These are phyloP conservation scores for Podospora anserina DNA, from an alignment of 495 filamentous ascomycete species.

Conservation along the genomic window DNA sequence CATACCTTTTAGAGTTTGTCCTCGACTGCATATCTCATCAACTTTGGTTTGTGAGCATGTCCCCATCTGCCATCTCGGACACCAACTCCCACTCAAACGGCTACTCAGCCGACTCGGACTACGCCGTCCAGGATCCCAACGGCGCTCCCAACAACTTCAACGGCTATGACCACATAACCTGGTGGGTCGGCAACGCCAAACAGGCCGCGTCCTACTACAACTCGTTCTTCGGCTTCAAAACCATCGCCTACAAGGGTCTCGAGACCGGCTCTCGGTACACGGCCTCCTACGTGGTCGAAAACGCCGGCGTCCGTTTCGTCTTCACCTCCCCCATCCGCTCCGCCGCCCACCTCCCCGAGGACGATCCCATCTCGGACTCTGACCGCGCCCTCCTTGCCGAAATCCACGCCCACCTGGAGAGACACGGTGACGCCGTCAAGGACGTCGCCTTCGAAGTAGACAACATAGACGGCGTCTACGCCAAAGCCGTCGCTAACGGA, in stretches of 20 bases:
- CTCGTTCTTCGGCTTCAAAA: slow-evolving; percentile 76
- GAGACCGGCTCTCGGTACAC: slow-evolving; percentile 76
- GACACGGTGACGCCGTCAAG: slow-evolving; percentile 86
- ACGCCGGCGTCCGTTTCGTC: slow-evolving; percentile 75
- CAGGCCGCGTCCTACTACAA: slow-evolving; percentile 85
- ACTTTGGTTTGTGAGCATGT: slow-evolving; percentile 51
- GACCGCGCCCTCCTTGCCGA: slow-evolving; percentile 60
- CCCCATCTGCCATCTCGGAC: slow-evolving; percentile 66
- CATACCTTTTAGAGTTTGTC: not conserved
- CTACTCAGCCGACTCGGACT: slow-evolving; percentile 42
- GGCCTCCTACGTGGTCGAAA: slow-evolving; percentile 77
- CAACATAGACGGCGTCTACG: slow-evolving; percentile 69
- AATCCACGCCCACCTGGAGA: slow-evolving; percentile 71
- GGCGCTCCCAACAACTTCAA: slow-evolving; percentile 54
- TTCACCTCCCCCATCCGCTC: slow-evolving; percentile 77
- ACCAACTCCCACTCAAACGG: slow-evolving; percentile 42
- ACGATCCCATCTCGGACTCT: slow-evolving; percentile 48
- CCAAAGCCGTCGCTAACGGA: slow-evolving; percentile 63
- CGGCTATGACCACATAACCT: slow-evolving; percentile 85
- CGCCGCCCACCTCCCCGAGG: slow-evolving; percentile 45
- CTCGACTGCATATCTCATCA: not conserved
- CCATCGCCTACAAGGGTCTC: slow-evolving; percentile 77
- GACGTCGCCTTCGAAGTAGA: slow-evolving; percentile 93
- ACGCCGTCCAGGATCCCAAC: slow-evolving; percentile 39
- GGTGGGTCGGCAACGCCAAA: slow-evolving; percentile 96